Base-by-base conservation (phyloP, 495 filamentous ascomycete species). In the Trichocladium uniseriatum region DNA sequence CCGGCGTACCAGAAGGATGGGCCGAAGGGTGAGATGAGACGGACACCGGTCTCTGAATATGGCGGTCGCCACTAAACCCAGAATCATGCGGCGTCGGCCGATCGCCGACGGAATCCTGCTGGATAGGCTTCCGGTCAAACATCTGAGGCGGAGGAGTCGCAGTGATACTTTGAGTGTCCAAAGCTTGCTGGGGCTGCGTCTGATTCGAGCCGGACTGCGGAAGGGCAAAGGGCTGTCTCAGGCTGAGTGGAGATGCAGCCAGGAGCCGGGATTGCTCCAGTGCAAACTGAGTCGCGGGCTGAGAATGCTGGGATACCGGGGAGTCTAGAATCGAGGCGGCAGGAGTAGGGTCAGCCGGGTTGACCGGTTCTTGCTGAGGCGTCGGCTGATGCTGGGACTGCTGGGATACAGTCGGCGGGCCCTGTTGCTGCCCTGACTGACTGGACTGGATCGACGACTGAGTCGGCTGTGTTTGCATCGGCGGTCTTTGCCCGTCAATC, bases 231-330 rank as follows among this genome's bases (percentile, higher is more conserved):
- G 53, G 40, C 29, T 57, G 59, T 21, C 49, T 55, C 18, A 53
- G 16, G 14, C 47, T 56, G 36, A 43, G 50, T 6, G 61, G 63
- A 11, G 61, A 56, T 3, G 45, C 53, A 31, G 36, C 55, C 34
- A 48, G 51, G 18, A 49, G 42, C 9, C 57, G 49, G n/a, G 54
- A 28, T 18, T 51, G 51, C 5, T 64, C 57, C 2, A 44, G 15
- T 2, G 51, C 37, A 14, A 55, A 49, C 11, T 52, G 47, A 18
- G 49, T 43, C n/a, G 27, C 35, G 3, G 56, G 51, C 36, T 60
- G 62, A 0, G 57, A 57, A 2, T 39, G 54, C 8, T 55, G 57
- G 10, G 62, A 60, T 4, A 51, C 49, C 0, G 59, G 59, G 11
- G 57, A 62, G 19, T 54, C 59, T 0, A 53, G 27, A 27, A 36